A percentile compares a stretch with the other conserved stretches of the same genome.
Conservation (phyloP, 371 early-diverging fungal species). For the Mucor ambiguus region DNA sequence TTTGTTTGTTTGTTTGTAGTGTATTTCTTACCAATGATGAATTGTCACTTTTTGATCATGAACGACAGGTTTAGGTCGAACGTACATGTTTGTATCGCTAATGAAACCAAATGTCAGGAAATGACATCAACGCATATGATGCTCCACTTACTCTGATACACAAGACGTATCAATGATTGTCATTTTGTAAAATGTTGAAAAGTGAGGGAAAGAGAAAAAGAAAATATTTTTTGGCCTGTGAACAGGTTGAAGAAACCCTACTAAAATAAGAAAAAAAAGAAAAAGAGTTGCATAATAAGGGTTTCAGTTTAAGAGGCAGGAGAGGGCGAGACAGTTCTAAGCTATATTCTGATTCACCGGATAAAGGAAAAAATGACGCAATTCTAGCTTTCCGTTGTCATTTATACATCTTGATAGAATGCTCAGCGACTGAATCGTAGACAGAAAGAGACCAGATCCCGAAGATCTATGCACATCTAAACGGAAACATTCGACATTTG, state of each 20-base stretch:
- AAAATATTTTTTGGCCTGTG: background rate
- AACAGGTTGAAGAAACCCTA: background rate
- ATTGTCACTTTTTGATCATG: conserved; percentile 62
- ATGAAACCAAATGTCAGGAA: background rate
- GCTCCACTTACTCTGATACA: conserved; percentile 19
- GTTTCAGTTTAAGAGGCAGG: conserved; percentile 5
- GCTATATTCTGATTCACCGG: conserved; percentile 1
- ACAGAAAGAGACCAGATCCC: background rate
- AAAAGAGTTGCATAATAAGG: conserved; percentile 10
- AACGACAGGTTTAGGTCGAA: conserved; percentile 26
- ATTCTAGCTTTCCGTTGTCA: background rate
- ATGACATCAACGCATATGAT: no score
- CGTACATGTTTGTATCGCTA: conserved; percentile 14
- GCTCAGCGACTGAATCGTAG: background rate
- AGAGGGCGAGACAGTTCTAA: conserved; percentile 7
- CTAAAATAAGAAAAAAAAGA: conserved; percentile 1
- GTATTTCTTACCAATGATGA: conserved; percentile 59
- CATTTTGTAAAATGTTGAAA: conserved; percentile 13
- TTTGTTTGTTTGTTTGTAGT: background rate
- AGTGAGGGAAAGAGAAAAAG: background rate
- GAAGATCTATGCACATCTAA: background rate
- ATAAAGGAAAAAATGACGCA: conserved; percentile 2
- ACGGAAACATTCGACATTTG: background rate
- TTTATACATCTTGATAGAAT: background rate
- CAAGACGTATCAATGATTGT: conserved; percentile 27